Evolutionary conservation across 805 yeast genomes (phyloP).

Genomic region (Saccharomycopsis babjevae): DNA sequence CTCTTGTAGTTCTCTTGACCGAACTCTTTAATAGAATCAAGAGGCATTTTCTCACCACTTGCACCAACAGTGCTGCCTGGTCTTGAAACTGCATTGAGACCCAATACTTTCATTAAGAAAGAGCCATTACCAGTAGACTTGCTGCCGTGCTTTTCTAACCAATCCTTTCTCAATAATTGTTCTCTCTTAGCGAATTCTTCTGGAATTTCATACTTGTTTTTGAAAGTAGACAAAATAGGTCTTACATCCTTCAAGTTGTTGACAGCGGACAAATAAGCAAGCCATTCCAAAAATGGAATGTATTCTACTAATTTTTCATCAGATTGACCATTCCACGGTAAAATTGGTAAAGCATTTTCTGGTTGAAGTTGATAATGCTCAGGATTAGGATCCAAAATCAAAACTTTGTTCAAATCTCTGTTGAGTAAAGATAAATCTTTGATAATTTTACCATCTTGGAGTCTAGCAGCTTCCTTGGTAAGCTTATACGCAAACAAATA

Average conservation of each 20-base stretch:
- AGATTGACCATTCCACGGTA: slow-evolving; percentile 77
- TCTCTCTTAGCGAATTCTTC: slow-evolving; percentile 79
- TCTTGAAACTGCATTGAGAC: slow-evolving; percentile 39
- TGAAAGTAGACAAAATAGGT: slow-evolving; percentile 69
- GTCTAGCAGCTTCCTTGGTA: slow-evolving; percentile 83
- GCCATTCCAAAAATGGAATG: slow-evolving; percentile 89
- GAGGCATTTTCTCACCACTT: slow-evolving; percentile 54
- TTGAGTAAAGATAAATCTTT: slow-evolving; percentile 86
- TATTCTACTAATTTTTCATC: slow-evolving; percentile 72
- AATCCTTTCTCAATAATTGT: slow-evolving; percentile 57
- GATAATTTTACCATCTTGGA: slow-evolving; percentile 78
- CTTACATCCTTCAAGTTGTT: slow-evolving; percentile 71
- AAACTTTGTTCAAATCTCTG: slow-evolving; percentile 76
- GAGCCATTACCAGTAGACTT: slow-evolving; percentile 35
- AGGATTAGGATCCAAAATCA: slow-evolving; percentile 69
- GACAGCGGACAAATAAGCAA: slow-evolving; percentile 63
- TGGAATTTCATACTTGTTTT: slow-evolving; percentile 55
- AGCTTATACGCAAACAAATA: slow-evolving; percentile 81
- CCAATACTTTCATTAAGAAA: slow-evolving; percentile 49
- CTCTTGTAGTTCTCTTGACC: slow-evolving; percentile 66
- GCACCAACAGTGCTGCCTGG: slow-evolving; percentile 30
- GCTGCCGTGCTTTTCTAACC: slow-evolving; percentile 43
- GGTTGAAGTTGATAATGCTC: slow-evolving; percentile 75
- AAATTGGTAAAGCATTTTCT: slow-evolving; percentile 81
- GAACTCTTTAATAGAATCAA: slow-evolving; percentile 63